Evolutionary conservation across 2,329 filamentous ascomycete genomes (phyloP).

Genomic region (Aspergillus fischeri): DNA sequence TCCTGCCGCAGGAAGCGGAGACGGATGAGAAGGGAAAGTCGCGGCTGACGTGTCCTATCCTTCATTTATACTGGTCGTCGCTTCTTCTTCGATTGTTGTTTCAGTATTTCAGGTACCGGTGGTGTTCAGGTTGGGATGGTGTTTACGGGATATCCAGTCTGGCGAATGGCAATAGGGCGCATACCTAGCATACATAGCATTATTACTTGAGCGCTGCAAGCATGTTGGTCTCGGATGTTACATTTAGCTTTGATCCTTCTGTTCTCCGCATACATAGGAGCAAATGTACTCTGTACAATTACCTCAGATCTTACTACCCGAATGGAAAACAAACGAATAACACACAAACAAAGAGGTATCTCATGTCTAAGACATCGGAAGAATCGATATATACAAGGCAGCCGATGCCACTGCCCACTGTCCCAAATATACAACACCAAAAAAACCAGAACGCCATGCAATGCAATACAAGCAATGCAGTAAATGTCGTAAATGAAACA

Average conservation of each 20-base stretch:
- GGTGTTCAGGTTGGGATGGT: background rate
- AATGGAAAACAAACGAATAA: background rate
- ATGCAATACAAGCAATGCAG: background rate
- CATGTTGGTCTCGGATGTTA: background rate
- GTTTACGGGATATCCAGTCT: background rate
- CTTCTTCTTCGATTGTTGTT: background rate
- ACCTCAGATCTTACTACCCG: background rate
- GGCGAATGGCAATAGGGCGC: background rate
- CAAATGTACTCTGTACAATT: no score
- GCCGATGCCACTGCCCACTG: background rate
- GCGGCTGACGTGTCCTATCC: conserved; percentile 3
- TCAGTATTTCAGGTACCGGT: background rate
- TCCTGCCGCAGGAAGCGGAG: conserved; percentile 38
- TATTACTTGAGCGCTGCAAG: background rate
- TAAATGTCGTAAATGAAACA: background rate
- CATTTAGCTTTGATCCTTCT: background rate
- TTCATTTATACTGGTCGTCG: background rate
- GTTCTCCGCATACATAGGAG: no score
- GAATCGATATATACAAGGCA: background rate
- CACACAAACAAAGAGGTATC: background rate
- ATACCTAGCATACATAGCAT: background rate
- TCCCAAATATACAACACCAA: background rate
- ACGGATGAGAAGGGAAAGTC: conserved; percentile 30
- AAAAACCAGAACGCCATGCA: background rate
- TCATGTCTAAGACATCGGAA: background rate